phyloP scores from a whole-genome alignment of 106 monocot genomes.

The Dioscorea alata region DNA sequence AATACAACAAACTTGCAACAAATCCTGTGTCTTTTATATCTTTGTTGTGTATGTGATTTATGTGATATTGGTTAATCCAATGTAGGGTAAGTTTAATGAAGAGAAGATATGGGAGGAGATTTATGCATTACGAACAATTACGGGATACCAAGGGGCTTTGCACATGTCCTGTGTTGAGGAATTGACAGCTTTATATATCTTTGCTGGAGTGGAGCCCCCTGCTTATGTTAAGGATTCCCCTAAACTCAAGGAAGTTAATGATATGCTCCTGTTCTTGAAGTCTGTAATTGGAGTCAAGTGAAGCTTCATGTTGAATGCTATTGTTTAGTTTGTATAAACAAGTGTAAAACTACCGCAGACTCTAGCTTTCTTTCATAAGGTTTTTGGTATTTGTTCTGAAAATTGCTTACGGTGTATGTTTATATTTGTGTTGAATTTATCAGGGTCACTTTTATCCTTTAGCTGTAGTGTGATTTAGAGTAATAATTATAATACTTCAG shows the following conservation, averaged over 20 bases:
- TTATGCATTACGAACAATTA: conserved; percentile 4
- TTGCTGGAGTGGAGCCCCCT: conserved; percentile 4
- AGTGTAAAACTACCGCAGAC: too few species aligned
- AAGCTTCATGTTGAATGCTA: neutral
- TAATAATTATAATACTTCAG: too few species aligned
- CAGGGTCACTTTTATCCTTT: neutral
- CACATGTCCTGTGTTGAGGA: neutral
- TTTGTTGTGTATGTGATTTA: neutral
- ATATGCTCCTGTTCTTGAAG: conserved; percentile 5
- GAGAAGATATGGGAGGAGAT: conserved; percentile 11
- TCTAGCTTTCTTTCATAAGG: neutral
- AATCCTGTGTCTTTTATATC: neutral
- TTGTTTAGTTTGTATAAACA: too few species aligned
- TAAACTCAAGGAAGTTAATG: neutral
- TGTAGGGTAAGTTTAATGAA: neutral
- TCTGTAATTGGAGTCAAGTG: conserved; percentile 11
- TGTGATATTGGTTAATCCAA: neutral
- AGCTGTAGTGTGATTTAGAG: too few species aligned
- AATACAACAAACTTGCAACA: too few species aligned
- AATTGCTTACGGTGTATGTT: neutral
- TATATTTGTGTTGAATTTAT: neutral
- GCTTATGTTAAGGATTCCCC: neutral
- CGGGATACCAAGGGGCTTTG: neutral
- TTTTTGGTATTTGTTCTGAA: neutral
- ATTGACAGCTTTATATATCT: neutral